Conservation (phyloP, 768 basidiomycete genomes). For the Kwoniella sp. region DNA sequence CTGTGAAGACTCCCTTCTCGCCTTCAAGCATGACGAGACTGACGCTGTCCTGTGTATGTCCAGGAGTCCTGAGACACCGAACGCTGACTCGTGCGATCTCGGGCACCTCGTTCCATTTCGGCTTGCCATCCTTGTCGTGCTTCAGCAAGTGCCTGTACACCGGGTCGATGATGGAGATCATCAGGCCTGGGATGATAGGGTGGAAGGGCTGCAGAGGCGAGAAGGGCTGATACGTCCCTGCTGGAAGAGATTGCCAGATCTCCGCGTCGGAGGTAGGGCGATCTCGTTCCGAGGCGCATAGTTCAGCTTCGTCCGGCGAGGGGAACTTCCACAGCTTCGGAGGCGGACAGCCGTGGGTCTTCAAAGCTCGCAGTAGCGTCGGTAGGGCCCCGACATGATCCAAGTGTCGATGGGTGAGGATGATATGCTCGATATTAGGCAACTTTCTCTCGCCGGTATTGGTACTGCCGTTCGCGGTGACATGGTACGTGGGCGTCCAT, state of each 20-base stretch:
- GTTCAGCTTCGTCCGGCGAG: conserved; percentile 37
- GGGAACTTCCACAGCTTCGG: conserved; percentile 57
- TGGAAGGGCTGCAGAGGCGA: conserved; percentile 47
- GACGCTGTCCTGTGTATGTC: conserved; percentile 86
- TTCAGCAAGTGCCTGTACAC: conserved; percentile 43
- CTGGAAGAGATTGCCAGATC: conserved; percentile 33
- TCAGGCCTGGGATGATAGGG: conserved; percentile 48
- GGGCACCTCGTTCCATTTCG: conserved; percentile 47
- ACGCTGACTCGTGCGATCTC: conserved; percentile 58
- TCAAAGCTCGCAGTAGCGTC: conserved; percentile 69
- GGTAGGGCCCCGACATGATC: conserved; percentile 83
- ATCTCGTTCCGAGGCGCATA: conserved; percentile 33
- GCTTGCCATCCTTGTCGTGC: conserved; percentile 44
- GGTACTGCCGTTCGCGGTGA: not conserved
- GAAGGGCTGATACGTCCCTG: conserved; percentile 42
- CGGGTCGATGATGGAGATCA: conserved; percentile 51
- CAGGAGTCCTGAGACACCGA: conserved; percentile 78
- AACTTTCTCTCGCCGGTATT: conserved; percentile 12
- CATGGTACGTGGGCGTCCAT: conserved; percentile 24
- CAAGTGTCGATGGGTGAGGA: conserved; percentile 86
- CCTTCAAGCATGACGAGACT: conserved; percentile 66
- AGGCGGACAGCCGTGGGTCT: conserved; percentile 60
- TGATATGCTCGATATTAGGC: conserved; percentile 78
- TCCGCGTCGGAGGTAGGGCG: conserved; percentile 39
- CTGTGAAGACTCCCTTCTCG: conserved; percentile 80